Base-by-base conservation (phyloP, 139 green algal genomes). In the Chara braunii region DNA sequence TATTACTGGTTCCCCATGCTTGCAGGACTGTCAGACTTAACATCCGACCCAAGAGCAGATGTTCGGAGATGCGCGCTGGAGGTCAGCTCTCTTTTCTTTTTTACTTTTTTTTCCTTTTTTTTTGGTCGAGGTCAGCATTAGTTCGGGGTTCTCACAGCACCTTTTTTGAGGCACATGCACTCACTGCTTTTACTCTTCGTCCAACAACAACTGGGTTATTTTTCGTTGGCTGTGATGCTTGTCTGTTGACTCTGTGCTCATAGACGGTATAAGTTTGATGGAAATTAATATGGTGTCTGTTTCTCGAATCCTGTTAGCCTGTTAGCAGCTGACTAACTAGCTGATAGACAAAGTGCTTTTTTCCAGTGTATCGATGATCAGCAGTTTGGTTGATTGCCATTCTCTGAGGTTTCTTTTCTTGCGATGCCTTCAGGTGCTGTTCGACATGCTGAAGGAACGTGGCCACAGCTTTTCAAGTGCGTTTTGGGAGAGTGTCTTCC, bases 1-100 rank as follows among this genome's bases (percentile, higher is more conserved):
- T 77, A 95, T 81, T 97, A 94, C 76, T 99, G 94, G 94, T 96
- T 97, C 81, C 93, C 93, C 14, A 80, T 99, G 72, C 85, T 99
- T 43, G 94, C 89, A 9, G 93, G 93, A 2, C 80, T 99, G 9
- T 89, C 78, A 1, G 93, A 99, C 75, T 84, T 99, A 24, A 95
- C 93, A 0, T 97, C 95, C 73, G 93, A 98, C 78, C 87, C 89
- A 6, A 77, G 90, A 9, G 68, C 75, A 0, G 86, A 95, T 55
- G 89, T 97, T 51, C 78, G 93, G n/a, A 82, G 68, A 44, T 65
- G 34, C 36, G 68, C 78, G n/a, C 54, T 85, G 11, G 79, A 85
- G 42, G 44, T 63, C 33, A 54, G 22, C 7, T 57, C 11, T 57
- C n/a, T n/a, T n/a, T n/a, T n/a, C n/a, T n/a, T n/a, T n/a, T n/a